Evolutionary conservation across 768 basidiomycete species (phyloP).

Genomic region (Psilocybe azurescens): DNA sequence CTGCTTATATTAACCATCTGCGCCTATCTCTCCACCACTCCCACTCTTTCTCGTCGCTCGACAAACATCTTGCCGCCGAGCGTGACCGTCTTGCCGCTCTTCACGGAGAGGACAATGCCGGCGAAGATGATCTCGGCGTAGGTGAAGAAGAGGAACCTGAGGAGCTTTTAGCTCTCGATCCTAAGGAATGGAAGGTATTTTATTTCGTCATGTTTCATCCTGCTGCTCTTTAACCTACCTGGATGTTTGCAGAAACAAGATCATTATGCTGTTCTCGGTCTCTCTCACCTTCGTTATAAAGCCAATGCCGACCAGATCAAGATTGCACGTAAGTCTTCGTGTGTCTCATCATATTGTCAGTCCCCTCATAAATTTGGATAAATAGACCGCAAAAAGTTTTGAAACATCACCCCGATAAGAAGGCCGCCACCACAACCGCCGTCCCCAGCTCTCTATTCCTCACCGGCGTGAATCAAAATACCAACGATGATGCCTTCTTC

Average conservation of each 20-base stretch:
- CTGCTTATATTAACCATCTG: slow-evolving; percentile 85
- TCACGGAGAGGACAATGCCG: slow-evolving; percentile 46
- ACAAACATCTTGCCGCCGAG: slow-evolving; percentile 58
- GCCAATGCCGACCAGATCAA: slow-evolving; percentile 94
- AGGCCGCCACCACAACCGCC: slow-evolving; percentile 47
- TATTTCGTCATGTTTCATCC: background rate
- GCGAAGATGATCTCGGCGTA: slow-evolving; percentile 88
- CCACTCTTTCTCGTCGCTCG: slow-evolving; percentile 84
- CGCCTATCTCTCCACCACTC: slow-evolving; percentile 76
- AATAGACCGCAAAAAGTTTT: slow-evolving; percentile 96
- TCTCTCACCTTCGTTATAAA: slow-evolving; percentile 86
- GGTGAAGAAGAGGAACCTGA: slow-evolving; percentile 87
- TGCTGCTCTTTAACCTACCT: no score
- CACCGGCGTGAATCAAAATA: slow-evolving; percentile 66
- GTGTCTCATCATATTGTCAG: slow-evolving; percentile 30
- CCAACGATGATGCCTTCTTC: slow-evolving; percentile 99
- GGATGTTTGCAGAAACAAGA: slow-evolving; percentile 82
- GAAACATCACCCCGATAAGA: slow-evolving; percentile 98
- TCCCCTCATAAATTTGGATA: background rate
- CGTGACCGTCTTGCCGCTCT: slow-evolving; percentile 52
- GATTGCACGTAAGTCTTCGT: slow-evolving; percentile 83
- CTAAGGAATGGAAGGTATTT: slow-evolving; percentile 96
- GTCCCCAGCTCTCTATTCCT: slow-evolving; percentile 45
- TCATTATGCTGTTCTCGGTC: slow-evolving; percentile 95
- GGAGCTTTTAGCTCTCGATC: slow-evolving; percentile 77